Evolutionary conservation across 2,329 filamentous ascomycete species (phyloP), one percentile per base, ranked within the genome.

Genomic region (Apiospora pterosperma): DNA sequence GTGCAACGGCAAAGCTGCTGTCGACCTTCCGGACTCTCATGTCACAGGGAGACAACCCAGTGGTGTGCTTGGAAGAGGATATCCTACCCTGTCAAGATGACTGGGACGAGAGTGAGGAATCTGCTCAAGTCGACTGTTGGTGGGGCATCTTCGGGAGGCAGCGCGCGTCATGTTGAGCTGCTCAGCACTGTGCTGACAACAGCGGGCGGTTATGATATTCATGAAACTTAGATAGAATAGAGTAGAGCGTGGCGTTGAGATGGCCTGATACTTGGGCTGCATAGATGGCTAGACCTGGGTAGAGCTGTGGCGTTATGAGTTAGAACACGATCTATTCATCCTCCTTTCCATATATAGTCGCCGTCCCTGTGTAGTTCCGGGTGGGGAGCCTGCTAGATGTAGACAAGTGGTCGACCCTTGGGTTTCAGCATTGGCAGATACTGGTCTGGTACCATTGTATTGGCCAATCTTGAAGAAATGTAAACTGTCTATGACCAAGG

Each of bases 21-120:
- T 76, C 81, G 5, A 82, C 86, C 14, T 89, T 97, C 69, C 84
- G 84, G 48, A 75, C 81, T 10, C 80, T 83, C 28, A 89, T 97
- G 87, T 72, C 74, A 10, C 76, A 78, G 2, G 77, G 86, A 19
- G 85, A 75, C 14, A 72, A 68, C 39, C 76, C 80, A 5, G 70
- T 87, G 79, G 38, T 79, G 84, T 76, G 80, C 73, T 69, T 90
- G 2, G 81, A 88, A 21, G 85, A 92, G 71, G 88, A 87, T 7
- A 80, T 85, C 64, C 84, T 93, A 52, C 80, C 80, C 6, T 91
- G 90, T 11, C 84, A 86, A 70, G 92, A 95, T 73, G 92, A 95
- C 74, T 95, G 92, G 92, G 84, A 82, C 2, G 80, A 80, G 36
- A 81, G 82, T 31, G 83, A 82, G 1, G 82, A 86, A 16, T 75